phyloP scores from a whole-genome alignment of 768 basidiomycete genomes.

The Boletus insuetus region DNA sequence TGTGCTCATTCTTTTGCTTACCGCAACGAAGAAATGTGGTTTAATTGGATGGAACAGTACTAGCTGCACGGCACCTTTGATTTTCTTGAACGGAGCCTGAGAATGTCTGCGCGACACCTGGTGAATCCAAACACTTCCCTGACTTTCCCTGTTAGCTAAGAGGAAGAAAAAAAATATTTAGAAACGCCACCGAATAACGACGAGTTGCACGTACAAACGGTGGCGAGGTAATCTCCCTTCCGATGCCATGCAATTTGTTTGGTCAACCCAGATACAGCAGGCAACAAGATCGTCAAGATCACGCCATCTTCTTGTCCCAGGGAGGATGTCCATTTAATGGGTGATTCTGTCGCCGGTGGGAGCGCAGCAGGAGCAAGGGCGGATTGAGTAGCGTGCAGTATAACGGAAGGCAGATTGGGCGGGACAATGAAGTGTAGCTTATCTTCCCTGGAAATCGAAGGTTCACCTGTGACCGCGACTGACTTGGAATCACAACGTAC shows the following conservation, averaged over 20 bases:
- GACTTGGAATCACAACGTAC: conserved; percentile 47
- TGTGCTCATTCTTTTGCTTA: conserved; percentile 40
- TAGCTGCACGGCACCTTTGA: conserved; percentile 85
- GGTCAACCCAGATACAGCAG: conserved; percentile 63
- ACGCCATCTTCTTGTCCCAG: conserved; percentile 48
- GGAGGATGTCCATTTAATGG: conserved; percentile 67
- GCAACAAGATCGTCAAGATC: conserved; percentile 60
- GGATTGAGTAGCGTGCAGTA: conserved; percentile 58
- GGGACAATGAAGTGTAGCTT: conserved; percentile 77
- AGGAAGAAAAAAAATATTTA: conserved; percentile 7
- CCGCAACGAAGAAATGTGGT: conserved; percentile 97
- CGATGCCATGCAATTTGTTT: conserved; percentile 91
- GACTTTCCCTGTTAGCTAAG: conserved; percentile 62
- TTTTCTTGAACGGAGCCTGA: conserved; percentile 96
- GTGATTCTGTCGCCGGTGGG: conserved; percentile 58
- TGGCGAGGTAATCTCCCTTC: conserved; percentile 92
- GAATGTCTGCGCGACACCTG: conserved; percentile 92
- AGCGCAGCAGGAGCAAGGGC: conserved; percentile 63
- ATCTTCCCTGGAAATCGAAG: conserved; percentile 60
- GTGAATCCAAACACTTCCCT: conserved; percentile 92
- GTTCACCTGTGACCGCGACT: conserved; percentile 7
- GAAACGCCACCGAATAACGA: conserved; percentile 2
- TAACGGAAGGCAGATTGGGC: conserved; percentile 63
- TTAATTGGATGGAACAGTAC: conserved; percentile 94
- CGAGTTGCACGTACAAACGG: conserved; percentile 73